These are phyloP conservation scores for Magnolia officinalis DNA, from an alignment of 164 flowering plant genomes.

Conservation along the genomic window DNA sequence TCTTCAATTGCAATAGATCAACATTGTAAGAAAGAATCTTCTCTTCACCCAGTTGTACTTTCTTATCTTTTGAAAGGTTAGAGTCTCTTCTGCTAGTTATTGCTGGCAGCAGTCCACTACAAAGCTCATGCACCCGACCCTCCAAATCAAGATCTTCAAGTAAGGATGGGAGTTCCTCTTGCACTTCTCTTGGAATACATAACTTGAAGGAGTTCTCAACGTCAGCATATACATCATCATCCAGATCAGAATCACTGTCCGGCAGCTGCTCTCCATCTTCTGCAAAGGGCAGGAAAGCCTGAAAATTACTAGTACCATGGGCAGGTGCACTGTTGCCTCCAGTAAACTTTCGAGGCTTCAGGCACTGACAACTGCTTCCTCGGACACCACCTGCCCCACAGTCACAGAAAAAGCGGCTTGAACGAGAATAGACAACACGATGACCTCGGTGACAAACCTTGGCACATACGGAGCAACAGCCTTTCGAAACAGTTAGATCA, in stretches of 20 bases:
- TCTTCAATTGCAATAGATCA: slow-evolving; percentile 87
- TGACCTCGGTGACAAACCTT: slow-evolving; percentile 99
- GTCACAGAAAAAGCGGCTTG: slow-evolving; percentile 96
- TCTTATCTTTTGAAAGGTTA: slow-evolving; percentile 57
- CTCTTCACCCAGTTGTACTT: slow-evolving; percentile 58
- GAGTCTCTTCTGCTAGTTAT: slow-evolving; percentile 59
- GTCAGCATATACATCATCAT: slow-evolving; percentile 63
- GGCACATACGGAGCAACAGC: slow-evolving; percentile 99
- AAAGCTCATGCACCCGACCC: slow-evolving; percentile 59
- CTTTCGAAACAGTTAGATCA: slow-evolving; percentile 95
- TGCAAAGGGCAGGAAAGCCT: slow-evolving; percentile 58
- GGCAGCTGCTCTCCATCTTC: slow-evolving; percentile 79
- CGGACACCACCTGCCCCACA: slow-evolving; percentile 99
- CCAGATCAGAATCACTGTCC: slow-evolving; percentile 89
- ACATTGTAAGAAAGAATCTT: slow-evolving; percentile 58
- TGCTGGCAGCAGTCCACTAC: slow-evolving; percentile 60
- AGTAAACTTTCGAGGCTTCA: slow-evolving; percentile 87
- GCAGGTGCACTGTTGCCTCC: slow-evolving; percentile 43
- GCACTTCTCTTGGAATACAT: slow-evolving; percentile 67
- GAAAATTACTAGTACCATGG: slow-evolving; percentile 50
- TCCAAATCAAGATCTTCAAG: slow-evolving; percentile 78
- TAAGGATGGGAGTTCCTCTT: slow-evolving; percentile 45
- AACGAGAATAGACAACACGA: slow-evolving; percentile 98
- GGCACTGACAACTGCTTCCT: slow-evolving; percentile 91
- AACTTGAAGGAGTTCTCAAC: slow-evolving; percentile 53